These are phyloP conservation scores for Sclerotinia spermophila DNA, from an alignment of 2,329 filamentous ascomycete species.

Conservation along the genomic window DNA sequence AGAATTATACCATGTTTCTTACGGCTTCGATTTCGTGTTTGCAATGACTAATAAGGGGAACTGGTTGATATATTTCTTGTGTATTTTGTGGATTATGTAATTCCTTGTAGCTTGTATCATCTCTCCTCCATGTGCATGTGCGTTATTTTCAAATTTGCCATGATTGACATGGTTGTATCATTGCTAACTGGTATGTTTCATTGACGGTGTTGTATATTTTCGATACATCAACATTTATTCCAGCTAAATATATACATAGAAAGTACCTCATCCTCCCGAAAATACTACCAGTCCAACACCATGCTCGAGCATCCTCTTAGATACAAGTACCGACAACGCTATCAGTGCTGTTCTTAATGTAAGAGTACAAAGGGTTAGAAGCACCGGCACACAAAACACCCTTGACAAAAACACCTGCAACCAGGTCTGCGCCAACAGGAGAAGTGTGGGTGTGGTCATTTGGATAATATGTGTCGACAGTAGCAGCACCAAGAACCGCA, in stretches of 20 bases:
- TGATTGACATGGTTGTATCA: background rate
- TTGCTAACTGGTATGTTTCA: no score
- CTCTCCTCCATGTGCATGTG: background rate
- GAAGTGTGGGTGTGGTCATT: conserved; percentile 60
- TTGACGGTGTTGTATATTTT: background rate
- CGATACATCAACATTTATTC: background rate
- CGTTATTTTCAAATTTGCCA: background rate
- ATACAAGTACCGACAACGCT: background rate
- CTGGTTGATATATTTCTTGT: background rate
- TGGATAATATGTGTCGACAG: conserved; percentile 50
- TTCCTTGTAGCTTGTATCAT: background rate
- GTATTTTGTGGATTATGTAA: background rate
- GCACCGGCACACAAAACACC: background rate
- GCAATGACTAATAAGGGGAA: background rate
- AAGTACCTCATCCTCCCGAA: background rate
- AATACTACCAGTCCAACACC: background rate
- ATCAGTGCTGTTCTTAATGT: background rate
- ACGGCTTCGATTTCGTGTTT: background rate
- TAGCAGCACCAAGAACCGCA: conserved; percentile 44
- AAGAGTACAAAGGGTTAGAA: background rate
- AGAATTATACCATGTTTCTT: background rate
- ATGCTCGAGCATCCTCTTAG: background rate
- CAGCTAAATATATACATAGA: background rate
- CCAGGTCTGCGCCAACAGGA: conserved; percentile 49
- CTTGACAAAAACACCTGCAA: conserved; percentile 37